Percentiles rank a stretch among this genome's conserved stretches.
Conservation (phyloP, 2,329 filamentous ascomycete species). For the Hypoxylon sp. region DNA sequence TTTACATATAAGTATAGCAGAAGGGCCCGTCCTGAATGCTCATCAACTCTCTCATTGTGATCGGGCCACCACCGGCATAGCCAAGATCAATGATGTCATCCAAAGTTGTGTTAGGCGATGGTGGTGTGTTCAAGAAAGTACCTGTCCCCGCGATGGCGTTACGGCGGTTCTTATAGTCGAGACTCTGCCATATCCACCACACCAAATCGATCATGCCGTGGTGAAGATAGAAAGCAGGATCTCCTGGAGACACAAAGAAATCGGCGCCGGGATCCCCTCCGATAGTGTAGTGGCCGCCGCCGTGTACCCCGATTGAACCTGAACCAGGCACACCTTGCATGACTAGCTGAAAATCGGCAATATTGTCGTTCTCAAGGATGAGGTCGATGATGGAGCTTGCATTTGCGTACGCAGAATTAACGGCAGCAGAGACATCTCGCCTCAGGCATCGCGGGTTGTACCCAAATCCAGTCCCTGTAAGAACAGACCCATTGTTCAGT, state of each 20-base stretch:
- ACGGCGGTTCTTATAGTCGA: constrained; percentile 33
- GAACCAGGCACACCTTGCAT: constrained; percentile 55
- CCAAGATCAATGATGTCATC: constrained; percentile 47
- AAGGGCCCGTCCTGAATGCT: constrained; percentile 51
- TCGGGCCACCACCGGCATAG: constrained; percentile 45
- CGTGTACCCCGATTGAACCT: constrained; percentile 51
- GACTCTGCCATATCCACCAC: constrained; percentile 47
- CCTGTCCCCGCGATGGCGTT: constrained; percentile 45
- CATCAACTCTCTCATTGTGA: constrained; percentile 50
- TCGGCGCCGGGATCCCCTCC: constrained; percentile 51
- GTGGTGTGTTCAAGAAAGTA: constrained; percentile 48
- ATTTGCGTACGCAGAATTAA: constrained; percentile 46
- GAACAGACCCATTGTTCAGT: constrained; percentile 38
- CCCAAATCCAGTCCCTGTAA: constrained; percentile 41
- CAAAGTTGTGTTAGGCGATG: constrained; percentile 43
- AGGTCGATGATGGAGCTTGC: constrained; percentile 50
- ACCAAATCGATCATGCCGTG: constrained; percentile 45
- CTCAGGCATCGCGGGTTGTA: constrained; percentile 58
- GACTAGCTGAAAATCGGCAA: constrained; percentile 55
- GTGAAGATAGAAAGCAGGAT: constrained; percentile 49
- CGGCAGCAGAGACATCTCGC: constrained; percentile 46
- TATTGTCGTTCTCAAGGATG: constrained; percentile 44
- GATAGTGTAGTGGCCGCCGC: constrained; percentile 52
- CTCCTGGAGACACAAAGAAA: constrained; percentile 40
- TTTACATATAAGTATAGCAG: constrained; percentile 50